Conservation (phyloP, 495 filamentous ascomycete genomes). For the Xylaria castorea region DNA sequence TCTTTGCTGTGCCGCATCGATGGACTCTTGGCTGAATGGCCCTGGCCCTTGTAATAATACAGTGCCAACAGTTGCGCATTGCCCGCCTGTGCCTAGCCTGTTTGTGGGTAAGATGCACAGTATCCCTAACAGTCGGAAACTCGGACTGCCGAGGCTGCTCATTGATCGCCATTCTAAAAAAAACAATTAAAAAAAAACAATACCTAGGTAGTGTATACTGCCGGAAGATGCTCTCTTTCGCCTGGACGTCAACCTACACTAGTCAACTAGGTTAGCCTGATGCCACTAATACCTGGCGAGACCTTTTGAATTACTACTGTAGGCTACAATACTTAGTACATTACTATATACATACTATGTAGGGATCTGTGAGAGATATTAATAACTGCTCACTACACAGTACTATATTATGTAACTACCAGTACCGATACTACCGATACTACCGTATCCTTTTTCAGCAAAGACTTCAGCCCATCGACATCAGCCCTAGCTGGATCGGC, state of each 20-base stretch:
- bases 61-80: background rate
- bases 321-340: background rate
- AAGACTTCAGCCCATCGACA: background rate
- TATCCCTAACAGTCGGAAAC: background rate
- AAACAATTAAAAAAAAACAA: too few relatives aligned
- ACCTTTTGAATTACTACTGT: conserved; percentile 21
- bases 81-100: background rate
- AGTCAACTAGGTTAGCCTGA: background rate
- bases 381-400: background rate
- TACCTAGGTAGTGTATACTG: too few relatives aligned
- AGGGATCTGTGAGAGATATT: conserved; percentile 6
- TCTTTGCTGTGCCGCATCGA: conserved; percentile 21
- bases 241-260: background rate
- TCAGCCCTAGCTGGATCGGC: background rate
- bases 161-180: conserved; percentile 4
- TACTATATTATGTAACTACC: background rate
- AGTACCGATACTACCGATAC: too few relatives aligned
- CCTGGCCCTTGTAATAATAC: conserved; percentile 6
- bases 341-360: background rate
- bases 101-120: background rate
- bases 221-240: conserved; percentile 9
- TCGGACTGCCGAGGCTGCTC: background rate
- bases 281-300: background rate
- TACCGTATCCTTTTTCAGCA: background rate
- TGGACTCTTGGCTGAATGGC: background rate